phyloP scores from a whole-genome alignment of 2,329 filamentous ascomycete species.

The Helotiales sp. region DNA sequence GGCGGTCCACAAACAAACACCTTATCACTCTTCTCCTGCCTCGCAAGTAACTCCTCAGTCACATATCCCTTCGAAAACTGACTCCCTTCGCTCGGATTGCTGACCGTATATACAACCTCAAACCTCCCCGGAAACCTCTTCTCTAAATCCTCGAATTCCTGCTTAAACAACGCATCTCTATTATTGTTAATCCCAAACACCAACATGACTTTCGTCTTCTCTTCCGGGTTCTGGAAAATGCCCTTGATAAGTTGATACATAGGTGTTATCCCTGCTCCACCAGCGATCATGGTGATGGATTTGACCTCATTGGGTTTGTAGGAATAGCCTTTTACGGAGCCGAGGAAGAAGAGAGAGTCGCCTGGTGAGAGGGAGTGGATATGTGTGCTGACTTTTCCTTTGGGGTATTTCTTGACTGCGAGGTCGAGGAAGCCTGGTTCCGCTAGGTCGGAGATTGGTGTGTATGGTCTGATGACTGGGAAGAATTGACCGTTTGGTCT shows the following conservation, averaged over 20 bases:
- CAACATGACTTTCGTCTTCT: slow-evolving; percentile 62
- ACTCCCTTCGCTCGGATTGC: slow-evolving; percentile 43
- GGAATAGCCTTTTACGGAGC: slow-evolving; percentile 51
- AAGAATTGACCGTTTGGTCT: slow-evolving; percentile 57
- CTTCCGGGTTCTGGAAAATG: slow-evolving; percentile 60
- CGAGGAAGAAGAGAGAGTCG: slow-evolving; percentile 57
- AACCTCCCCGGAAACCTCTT: slow-evolving; percentile 54
- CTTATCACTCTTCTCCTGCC: slow-evolving; percentile 48
- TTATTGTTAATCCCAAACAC: slow-evolving; percentile 68
- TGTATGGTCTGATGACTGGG: slow-evolving; percentile 66
- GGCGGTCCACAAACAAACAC: slow-evolving; percentile 71
- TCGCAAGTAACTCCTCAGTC: slow-evolving; percentile 55
- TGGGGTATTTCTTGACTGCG: slow-evolving; percentile 67
- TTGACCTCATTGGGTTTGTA: slow-evolving; percentile 50
- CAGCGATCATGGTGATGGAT: slow-evolving; percentile 65
- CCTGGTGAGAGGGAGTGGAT: slow-evolving; percentile 67
- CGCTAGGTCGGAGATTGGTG: slow-evolving; percentile 53
- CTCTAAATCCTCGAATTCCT: slow-evolving; percentile 55
- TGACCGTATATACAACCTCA: slow-evolving; percentile 57
- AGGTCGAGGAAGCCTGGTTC: slow-evolving; percentile 61
- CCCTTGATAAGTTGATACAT: slow-evolving; percentile 64
- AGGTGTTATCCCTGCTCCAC: slow-evolving; percentile 71
- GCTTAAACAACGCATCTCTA: slow-evolving; percentile 57
- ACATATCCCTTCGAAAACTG: slow-evolving; percentile 55
- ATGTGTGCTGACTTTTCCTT: slow-evolving; percentile 63